Base-by-base conservation (phyloP, 164 flowering plant genomes). In the Kingdonia uniflora region DNA sequence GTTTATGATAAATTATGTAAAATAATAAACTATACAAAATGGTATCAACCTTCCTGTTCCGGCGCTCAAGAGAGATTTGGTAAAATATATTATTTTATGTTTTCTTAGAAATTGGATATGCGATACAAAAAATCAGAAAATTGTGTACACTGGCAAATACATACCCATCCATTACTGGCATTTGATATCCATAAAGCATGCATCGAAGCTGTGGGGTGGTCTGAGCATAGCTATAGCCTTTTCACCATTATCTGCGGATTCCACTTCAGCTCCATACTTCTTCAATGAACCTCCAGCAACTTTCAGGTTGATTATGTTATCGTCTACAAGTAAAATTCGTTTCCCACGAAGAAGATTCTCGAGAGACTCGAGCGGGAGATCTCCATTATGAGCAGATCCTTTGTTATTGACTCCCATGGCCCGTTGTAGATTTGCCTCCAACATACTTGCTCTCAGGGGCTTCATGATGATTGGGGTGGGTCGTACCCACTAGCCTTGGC, bases 111-210 rank as follows among this genome's bases (percentile, higher is more conserved):
- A n/a, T n/a, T n/a, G n/a, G n/a, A n/a, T n/a, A n/a, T n/a, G n/a
- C n/a, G n/a, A n/a, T n/a, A n/a, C n/a, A n/a, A n/a, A n/a, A n/a
- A n/a, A n/a, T n/a, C n/a, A n/a, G n/a, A n/a, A n/a, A n/a, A n/a
- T n/a, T n/a, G n/a, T n/a, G n/a, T n/a, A n/a, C n/a, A n/a, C n/a
- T n/a, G n/a, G n/a, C n/a, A n/a, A n/a, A 29, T 20, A 37, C 15
- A 65, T 76, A 87, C 95, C 98, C 96, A 57, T 87, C 96, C 94
- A 87, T 83, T 65, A 78, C 96, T 33, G 98, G 98, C 98, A 92
- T 92, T 49, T 88, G 96, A 84, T 76, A 78, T 92, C 98, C 98
- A 92, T 88, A 70, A 92, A 92, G 67, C 98, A 92, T 40, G 91
- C 94, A 69, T 82, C 81, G 52, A 84, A 92, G 3, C 55, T 45